A percentile compares a stretch with the other conserved stretches of the same genome.
Conservation (phyloP, 441 rosid genomes). For the Heliophila coronopifolia region DNA sequence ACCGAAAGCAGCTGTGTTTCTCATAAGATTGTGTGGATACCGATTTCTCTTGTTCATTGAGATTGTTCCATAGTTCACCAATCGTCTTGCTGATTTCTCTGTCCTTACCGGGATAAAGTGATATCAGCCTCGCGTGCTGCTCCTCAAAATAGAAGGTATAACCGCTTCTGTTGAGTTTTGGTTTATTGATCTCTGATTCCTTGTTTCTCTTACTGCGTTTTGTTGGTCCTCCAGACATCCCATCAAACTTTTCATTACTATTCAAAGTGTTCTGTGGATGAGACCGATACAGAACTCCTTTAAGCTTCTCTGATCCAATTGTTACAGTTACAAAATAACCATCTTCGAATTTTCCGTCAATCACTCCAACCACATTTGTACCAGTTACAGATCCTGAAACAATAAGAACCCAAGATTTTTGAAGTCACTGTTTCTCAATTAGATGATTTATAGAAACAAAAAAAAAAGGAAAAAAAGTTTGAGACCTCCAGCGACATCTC, state of each 20-base stretch:
- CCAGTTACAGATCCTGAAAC: constrained; percentile 37
- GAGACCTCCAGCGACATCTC: constrained; percentile 48
- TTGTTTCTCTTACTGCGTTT: constrained; percentile 72
- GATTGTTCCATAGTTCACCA: constrained; percentile 88
- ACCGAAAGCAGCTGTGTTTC: neutral
- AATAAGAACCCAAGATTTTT: constrained; percentile 23
- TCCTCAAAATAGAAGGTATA: constrained; percentile 93
- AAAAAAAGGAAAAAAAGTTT: constrained; percentile 13
- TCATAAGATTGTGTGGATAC: constrained; percentile 38
- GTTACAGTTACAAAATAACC: constrained; percentile 85
- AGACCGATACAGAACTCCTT: constrained; percentile 74
- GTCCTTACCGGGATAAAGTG: constrained; percentile 86
- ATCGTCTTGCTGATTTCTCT: constrained; percentile 90
- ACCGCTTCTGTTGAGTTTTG: constrained; percentile 87
- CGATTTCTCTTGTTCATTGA: constrained; percentile 48
- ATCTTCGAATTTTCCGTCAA: constrained; percentile 84
- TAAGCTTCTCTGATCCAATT: constrained; percentile 67
- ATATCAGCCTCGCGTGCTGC: constrained; percentile 84
- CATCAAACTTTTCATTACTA: constrained; percentile 6
- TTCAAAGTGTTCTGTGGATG: constrained; percentile 35
- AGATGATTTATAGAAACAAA: constrained; percentile 5
- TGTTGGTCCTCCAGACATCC: constrained; percentile 30
- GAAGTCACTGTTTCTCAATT: neutral
- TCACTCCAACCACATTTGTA: constrained; percentile 69
- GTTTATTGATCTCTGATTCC: constrained; percentile 84